phyloP scores from a whole-genome alignment of 495 filamentous ascomycete species.

The Podospora tetraspora region DNA sequence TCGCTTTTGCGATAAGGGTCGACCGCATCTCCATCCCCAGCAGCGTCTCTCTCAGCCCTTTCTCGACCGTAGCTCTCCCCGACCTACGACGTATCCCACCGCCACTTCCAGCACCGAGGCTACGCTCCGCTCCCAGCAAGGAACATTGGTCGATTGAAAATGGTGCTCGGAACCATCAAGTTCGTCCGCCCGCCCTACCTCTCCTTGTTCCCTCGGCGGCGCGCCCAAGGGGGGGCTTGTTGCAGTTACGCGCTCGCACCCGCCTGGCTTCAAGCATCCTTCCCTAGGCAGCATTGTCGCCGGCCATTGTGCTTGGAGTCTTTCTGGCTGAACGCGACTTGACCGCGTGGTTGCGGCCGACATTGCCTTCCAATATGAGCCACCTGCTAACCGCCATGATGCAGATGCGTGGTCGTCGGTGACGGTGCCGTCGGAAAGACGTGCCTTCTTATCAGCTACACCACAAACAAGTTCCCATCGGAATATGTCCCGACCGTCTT shows the following conservation, averaged over 20 bases:
- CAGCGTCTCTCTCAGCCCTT: constrained; percentile 8
- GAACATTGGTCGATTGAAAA: constrained; percentile 41
- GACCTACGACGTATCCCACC: not conserved
- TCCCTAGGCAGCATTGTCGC: constrained; percentile 5
- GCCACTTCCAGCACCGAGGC: not conserved
- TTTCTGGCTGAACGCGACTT: constrained; percentile 9
- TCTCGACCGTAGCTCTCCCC: constrained; percentile 1
- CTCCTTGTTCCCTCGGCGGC: not conserved
- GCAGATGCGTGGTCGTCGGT: constrained; percentile 94
- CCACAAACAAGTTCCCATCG: constrained; percentile 98
- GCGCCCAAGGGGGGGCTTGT: not conserved
- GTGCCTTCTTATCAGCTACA: constrained; percentile 97
- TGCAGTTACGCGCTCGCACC: constrained; percentile 1
- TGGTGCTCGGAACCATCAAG: constrained; percentile 85
- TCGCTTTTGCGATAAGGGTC: constrained; percentile 16
- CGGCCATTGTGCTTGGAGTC: not conserved
- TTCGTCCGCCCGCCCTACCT: constrained; percentile 41
- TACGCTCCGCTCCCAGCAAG: constrained; percentile 4
- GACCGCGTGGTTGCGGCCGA: constrained; percentile 5
- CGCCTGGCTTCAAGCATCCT: constrained; percentile 1
- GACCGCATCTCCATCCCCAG: constrained; percentile 15
- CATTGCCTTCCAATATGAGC: not conserved
- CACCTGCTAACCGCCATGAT: constrained; percentile 18
- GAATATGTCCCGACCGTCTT: constrained; percentile 99
- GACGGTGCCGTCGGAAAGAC: constrained; percentile 99